These are phyloP conservation scores for Carex pumila DNA, from an alignment of 176 grass and related monocot species.

Conservation along the genomic window DNA sequence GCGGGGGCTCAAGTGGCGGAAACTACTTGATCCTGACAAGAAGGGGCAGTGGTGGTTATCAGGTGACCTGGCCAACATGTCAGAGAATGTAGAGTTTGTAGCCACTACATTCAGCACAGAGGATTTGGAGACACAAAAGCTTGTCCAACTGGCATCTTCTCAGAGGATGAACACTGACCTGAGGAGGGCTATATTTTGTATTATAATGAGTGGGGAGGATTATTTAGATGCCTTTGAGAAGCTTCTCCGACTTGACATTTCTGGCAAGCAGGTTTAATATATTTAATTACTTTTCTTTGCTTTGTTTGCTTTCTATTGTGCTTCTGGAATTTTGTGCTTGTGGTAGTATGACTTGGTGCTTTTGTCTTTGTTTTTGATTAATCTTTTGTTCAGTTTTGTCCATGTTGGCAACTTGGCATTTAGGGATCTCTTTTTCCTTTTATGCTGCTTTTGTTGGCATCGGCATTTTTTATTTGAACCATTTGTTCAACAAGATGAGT, in stretches of 20 bases:
- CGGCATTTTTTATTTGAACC: neutral
- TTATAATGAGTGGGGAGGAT: conserved; percentile 89
- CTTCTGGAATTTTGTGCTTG: neutral
- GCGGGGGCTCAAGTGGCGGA: conserved; percentile 70
- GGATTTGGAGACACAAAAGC: conserved; percentile 59
- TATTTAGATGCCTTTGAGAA: conserved; percentile 97
- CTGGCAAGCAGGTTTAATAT: conserved; percentile 64
- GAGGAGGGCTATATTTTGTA: conserved; percentile 88
- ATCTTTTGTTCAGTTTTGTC: neutral
- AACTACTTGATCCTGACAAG: conserved; percentile 73
- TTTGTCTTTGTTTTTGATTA: neutral
- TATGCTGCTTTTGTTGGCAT: neutral
- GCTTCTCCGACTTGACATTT: conserved; percentile 74
- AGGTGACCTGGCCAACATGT: conserved; percentile 37
- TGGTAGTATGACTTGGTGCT: neutral
- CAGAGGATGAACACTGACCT: conserved; percentile 93
- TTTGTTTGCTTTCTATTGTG: neutral
- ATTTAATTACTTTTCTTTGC: neutral
- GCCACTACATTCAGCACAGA: conserved; percentile 53
- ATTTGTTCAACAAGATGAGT: neutral
- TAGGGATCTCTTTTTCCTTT: neutral
- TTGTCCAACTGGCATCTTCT: conserved; percentile 70
- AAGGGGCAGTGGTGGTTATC: conserved; percentile 98
- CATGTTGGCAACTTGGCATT: neutral
- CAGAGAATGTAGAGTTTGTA: conserved; percentile 47